Evolutionary conservation across 139 green algal species (phyloP).

Genomic region (Zygnema cylindricum): DNA sequence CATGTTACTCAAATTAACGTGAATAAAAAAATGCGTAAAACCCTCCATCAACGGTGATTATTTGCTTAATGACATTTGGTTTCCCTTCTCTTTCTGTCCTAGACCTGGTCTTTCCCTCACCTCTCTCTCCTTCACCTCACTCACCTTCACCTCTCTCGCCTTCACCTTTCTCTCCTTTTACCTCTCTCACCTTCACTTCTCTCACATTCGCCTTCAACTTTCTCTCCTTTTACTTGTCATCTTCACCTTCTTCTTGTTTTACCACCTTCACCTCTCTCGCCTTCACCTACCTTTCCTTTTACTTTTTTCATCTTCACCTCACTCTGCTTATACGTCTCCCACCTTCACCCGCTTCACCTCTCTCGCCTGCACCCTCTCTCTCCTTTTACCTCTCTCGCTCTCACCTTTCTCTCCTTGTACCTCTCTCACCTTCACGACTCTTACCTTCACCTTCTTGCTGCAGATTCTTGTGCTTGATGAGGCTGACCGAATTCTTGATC

Average conservation of each 20-base stretch:
- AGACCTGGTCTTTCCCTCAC: too few relatives aligned
- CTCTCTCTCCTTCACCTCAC: too few relatives aligned
- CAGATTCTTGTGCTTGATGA: conserved; percentile 95
- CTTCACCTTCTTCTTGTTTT: background rate
- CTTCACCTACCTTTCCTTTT: background rate
- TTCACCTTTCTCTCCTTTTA: background rate
- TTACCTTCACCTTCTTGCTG: background rate
- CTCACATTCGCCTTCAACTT: background rate
- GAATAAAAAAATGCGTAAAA: too few relatives aligned
- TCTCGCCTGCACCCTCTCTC: background rate
- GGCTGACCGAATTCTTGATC: conserved; percentile 95
- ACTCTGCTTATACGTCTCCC: background rate
- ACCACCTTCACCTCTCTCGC: background rate
- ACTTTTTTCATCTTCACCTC: background rate
- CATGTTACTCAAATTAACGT: too few relatives aligned
- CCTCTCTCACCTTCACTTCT: background rate
- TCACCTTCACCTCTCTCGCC: too few relatives aligned
- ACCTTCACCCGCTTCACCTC: background rate
- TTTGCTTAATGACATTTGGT: too few relatives aligned
- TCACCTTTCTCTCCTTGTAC: background rate
- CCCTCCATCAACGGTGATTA: too few relatives aligned
- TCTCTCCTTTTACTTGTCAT: background rate
- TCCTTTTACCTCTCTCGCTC: background rate
- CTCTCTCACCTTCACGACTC: background rate
- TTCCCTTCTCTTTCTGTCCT: too few relatives aligned